These are phyloP conservation scores for Lanmaoa pseudosensibilis DNA, from an alignment of 768 basidiomycete genomes.

Conservation along the genomic window DNA sequence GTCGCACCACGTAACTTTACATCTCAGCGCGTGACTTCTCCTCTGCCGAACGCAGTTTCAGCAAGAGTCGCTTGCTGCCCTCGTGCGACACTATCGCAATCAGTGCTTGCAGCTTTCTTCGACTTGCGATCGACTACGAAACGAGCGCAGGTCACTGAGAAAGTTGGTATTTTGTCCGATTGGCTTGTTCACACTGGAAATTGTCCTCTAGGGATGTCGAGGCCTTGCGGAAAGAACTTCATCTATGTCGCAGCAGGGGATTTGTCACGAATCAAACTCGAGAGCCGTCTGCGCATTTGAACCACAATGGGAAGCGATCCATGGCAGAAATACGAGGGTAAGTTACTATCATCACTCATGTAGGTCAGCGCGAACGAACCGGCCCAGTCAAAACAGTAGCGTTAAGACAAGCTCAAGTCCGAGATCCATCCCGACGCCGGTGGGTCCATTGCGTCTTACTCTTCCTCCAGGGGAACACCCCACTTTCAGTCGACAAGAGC, in stretches of 20 bases:
- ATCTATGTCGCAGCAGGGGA: constrained; percentile 42
- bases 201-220: constrained; percentile 46
- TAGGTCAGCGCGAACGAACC: background rate
- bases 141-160: constrained; percentile 49
- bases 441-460: constrained; percentile 66
- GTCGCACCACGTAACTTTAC: background rate
- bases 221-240: constrained; percentile 48
- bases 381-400: constrained; percentile 20
- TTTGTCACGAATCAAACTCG: constrained; percentile 26
- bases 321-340: constrained; percentile 49
- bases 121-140: constrained; percentile 33
- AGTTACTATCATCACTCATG: constrained; percentile 15
- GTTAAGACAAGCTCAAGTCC: constrained; percentile 56
- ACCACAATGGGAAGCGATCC: constrained; percentile 66
- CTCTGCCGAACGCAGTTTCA: constrained; percentile 56
- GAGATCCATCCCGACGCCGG: constrained; percentile 51
- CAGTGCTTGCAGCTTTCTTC: constrained; percentile 49
- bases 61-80: constrained; percentile 68
- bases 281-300: constrained; percentile 41
- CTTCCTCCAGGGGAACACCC: constrained; percentile 58
- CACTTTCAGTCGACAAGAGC: constrained; percentile 32
- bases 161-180: constrained; percentile 40
- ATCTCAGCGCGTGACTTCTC: background rate
- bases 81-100: constrained; percentile 62
- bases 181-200: constrained; percentile 6